Evolutionary conservation across 1,284 basidiomycete species (phyloP).

Genomic region (Polyporus tsugae): DNA sequence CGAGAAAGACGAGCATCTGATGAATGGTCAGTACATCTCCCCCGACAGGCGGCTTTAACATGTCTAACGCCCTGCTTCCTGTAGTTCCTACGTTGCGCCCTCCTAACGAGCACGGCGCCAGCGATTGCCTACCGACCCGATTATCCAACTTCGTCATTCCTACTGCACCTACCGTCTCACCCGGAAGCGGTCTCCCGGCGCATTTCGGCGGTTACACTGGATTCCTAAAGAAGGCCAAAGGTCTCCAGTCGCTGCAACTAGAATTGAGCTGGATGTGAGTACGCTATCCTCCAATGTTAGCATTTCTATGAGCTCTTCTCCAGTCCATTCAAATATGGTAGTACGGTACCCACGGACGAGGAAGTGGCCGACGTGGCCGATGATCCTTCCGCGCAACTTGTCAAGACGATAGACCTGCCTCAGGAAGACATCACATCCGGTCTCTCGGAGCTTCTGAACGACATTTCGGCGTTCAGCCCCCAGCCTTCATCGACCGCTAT

Average conservation of each 20-base stretch:
- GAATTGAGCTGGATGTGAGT: slow-evolving; percentile 75
- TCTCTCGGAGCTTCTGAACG: slow-evolving; percentile 22
- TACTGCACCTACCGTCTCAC: neutral
- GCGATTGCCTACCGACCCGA: slow-evolving; percentile 45
- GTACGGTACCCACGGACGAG: slow-evolving; percentile 55
- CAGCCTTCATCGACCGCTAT: slow-evolving; percentile 18
- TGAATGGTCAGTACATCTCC: slow-evolving; percentile 52
- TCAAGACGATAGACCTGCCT: slow-evolving; percentile 24
- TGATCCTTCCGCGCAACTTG: slow-evolving; percentile 24
- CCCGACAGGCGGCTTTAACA: neutral
- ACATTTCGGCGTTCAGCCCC: slow-evolving; percentile 15
- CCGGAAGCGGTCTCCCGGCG: neutral
- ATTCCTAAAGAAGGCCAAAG: slow-evolving; percentile 63
- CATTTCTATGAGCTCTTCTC: neutral
- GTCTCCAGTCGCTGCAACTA: slow-evolving; percentile 63
- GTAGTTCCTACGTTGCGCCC: slow-evolving; percentile 61
- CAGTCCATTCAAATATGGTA: slow-evolving; percentile 55
- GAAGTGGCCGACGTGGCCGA: slow-evolving; percentile 47
- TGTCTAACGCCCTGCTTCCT: neutral
- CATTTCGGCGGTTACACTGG: neutral
- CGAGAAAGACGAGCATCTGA: slow-evolving; percentile 56
- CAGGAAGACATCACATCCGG: slow-evolving; percentile 19
- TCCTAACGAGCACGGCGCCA: slow-evolving; percentile 53
- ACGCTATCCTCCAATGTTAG: neutral
- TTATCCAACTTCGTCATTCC: slow-evolving; percentile 36